Conservation (phyloP, 345 rosid genomes). For the Anastatica hierochuntica region DNA sequence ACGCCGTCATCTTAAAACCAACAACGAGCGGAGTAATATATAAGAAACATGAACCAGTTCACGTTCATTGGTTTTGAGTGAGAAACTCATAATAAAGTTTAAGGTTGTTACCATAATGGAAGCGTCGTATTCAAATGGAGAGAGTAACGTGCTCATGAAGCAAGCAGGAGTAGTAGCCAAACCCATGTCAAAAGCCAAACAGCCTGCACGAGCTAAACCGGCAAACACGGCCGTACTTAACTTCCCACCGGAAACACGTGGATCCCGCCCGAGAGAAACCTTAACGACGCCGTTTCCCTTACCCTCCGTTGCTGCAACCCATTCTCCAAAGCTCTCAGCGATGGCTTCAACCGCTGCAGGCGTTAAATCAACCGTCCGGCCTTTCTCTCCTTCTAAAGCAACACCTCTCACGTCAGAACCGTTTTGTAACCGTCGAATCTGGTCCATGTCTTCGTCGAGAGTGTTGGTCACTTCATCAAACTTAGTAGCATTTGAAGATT, state of each 20-base stretch:
- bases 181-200: slow-evolving; percentile 71
- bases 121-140: slow-evolving; percentile 69
- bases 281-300: slow-evolving; percentile 24
- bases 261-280: slow-evolving; percentile 79
- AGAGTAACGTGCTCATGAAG: slow-evolving; percentile 76
- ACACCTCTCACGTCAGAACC: slow-evolving; percentile 93
- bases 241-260: slow-evolving; percentile 55
- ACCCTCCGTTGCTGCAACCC: slow-evolving; percentile 47
- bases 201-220: slow-evolving; percentile 74
- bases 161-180: slow-evolving; percentile 97
- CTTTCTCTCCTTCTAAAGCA: slow-evolving; percentile 82
- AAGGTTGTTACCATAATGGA: slow-evolving; percentile 58
- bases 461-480: slow-evolving; percentile 27
- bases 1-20: slow-evolving; percentile 82
- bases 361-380: slow-evolving; percentile 57
- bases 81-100: neutral
- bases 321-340: slow-evolving; percentile 86
- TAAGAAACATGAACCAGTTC: neutral
- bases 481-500: slow-evolving; percentile 19
- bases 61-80: neutral
- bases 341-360: slow-evolving; percentile 87
- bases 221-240: slow-evolving; percentile 70
- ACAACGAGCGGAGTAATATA: neutral
- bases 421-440: slow-evolving; percentile 69
- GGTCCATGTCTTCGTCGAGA: slow-evolving; percentile 65